Evolutionary conservation across 495 filamentous ascomycete genomes (phyloP).

Genomic region (Bacidia gigantensis): DNA sequence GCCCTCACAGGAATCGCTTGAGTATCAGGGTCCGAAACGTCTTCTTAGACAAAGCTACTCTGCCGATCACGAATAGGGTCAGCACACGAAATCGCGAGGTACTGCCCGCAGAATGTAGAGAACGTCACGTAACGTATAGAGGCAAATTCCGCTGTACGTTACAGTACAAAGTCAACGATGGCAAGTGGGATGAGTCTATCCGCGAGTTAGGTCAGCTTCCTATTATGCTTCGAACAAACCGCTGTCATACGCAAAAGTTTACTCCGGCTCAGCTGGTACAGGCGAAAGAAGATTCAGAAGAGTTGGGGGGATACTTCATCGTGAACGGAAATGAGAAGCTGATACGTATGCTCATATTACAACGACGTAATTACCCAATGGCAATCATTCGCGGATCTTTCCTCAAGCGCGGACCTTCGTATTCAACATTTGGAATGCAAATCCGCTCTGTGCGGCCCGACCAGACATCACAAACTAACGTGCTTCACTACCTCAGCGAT

Average conservation of each 20-base stretch:
- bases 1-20: constrained; percentile 52
- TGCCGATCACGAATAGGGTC: constrained; percentile 70
- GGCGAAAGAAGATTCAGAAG: constrained; percentile 84
- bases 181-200: constrained; percentile 61
- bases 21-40: constrained; percentile 61
- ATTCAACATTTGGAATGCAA: constrained; percentile 80
- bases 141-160: constrained; percentile 70
- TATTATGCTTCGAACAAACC: constrained; percentile 83
- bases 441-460: constrained; percentile 86
- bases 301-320: constrained; percentile 81
- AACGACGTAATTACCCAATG: constrained; percentile 83
- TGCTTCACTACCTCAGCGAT: constrained; percentile 87
- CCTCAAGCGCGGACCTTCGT: constrained; percentile 65
- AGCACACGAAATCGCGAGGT: constrained; percentile 65
- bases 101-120: constrained; percentile 82
- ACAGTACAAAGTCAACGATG: constrained; percentile 74
- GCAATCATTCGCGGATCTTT: constrained; percentile 86
- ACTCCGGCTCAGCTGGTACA: constrained; percentile 68
- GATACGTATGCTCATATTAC: constrained; percentile 80
- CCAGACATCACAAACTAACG: constrained; percentile 94
- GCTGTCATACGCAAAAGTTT: constrained; percentile 77
- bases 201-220: constrained; percentile 80
- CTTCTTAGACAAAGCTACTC: constrained; percentile 58
- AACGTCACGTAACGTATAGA: constrained; percentile 83
- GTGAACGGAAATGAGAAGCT: constrained; percentile 68